Conservation (phyloP, 2,329 filamentous ascomycete species). For the Mycosphaerella sp. region DNA sequence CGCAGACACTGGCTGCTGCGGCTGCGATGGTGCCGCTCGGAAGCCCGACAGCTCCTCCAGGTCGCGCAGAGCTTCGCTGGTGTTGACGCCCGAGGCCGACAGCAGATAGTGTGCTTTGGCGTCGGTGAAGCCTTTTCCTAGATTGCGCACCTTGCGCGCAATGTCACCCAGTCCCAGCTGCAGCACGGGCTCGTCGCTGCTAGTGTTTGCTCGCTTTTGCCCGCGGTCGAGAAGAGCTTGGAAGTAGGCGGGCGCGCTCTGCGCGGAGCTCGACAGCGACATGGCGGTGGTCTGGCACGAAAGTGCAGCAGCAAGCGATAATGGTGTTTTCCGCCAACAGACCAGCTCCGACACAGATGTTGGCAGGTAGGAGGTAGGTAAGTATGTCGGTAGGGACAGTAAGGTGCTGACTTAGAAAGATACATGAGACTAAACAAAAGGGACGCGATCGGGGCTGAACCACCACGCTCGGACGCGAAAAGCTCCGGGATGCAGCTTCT, state of each 20-base stretch:
- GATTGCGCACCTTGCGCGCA: slow-evolving; percentile 63
- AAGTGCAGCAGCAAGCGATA: not conserved
- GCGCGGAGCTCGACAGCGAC: slow-evolving; percentile 13
- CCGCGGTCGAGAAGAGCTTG: slow-evolving; percentile 58
- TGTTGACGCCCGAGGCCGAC: slow-evolving; percentile 86
- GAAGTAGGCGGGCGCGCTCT: slow-evolving; percentile 50
- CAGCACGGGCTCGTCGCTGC: slow-evolving; percentile 74
- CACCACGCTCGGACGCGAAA: not conserved
- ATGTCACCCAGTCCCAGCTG: slow-evolving; percentile 91
- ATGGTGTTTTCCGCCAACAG: not conserved
- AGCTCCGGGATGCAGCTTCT: not conserved
- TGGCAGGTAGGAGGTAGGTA: no score
- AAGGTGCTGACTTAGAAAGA: no score
- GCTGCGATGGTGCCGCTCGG: slow-evolving; percentile 12
- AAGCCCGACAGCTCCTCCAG: slow-evolving; percentile 42
- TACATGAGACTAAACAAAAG: not conserved
- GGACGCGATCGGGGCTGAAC: not conserved
- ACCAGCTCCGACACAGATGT: no score
- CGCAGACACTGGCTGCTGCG: slow-evolving; percentile 3
- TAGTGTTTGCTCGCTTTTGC: slow-evolving; percentile 54
- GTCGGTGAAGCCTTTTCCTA: slow-evolving; percentile 57
- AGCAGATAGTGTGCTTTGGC: slow-evolving; percentile 75
- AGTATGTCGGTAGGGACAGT: no score
- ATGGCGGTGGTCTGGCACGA: slow-evolving; percentile 6
- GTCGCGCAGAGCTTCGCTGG: slow-evolving; percentile 76